These are phyloP conservation scores for Aspergillus clavatus DNA, from an alignment of 2,329 filamentous ascomycete species.

Conservation along the genomic window DNA sequence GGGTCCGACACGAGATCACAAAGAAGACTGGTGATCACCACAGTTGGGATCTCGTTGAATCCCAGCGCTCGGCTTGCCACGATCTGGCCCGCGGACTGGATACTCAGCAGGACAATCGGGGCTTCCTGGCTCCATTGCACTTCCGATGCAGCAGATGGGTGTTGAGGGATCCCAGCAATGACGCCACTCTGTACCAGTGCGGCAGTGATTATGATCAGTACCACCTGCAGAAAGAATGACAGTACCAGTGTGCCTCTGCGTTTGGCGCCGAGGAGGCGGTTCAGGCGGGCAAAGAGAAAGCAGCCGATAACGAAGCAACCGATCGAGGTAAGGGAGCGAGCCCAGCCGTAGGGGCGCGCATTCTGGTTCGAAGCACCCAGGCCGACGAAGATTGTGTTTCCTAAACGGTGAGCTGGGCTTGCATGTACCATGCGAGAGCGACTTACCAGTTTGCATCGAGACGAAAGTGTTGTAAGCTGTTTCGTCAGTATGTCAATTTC, in stretches of 20 bases:
- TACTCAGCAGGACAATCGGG: conserved; percentile 28
- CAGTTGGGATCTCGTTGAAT: conserved; percentile 29
- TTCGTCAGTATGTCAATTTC: background rate
- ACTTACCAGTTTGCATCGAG: conserved; percentile 35
- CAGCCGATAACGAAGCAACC: conserved; percentile 41
- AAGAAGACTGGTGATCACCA: conserved; percentile 30
- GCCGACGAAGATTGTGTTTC: conserved; percentile 43
- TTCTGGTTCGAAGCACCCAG: conserved; percentile 40
- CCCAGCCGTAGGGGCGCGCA: conserved; percentile 40
- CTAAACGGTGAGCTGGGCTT: conserved; percentile 10
- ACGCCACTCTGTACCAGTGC: conserved; percentile 22
- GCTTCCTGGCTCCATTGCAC: conserved; percentile 22
- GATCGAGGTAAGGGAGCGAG: conserved; percentile 42
- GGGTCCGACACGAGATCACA: conserved; percentile 30
- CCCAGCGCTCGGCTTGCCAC: conserved; percentile 25
- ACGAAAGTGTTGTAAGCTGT: conserved; percentile 43
- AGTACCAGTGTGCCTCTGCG: conserved; percentile 22
- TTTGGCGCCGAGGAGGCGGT: conserved; percentile 21
- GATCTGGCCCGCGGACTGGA: conserved; percentile 31
- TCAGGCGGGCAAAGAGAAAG: conserved; percentile 37
- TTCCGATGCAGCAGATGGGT: background rate
- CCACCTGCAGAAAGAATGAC: conserved; percentile 27
- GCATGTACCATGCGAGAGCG: conserved; percentile 1
- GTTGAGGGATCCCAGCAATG: conserved; percentile 16
- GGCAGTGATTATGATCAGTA: conserved; percentile 25